Evolutionary conservation across 768 basidiomycete genomes (phyloP), one percentile per base, ranked within the genome.

Genomic region (Lactarius psammicola): DNA sequence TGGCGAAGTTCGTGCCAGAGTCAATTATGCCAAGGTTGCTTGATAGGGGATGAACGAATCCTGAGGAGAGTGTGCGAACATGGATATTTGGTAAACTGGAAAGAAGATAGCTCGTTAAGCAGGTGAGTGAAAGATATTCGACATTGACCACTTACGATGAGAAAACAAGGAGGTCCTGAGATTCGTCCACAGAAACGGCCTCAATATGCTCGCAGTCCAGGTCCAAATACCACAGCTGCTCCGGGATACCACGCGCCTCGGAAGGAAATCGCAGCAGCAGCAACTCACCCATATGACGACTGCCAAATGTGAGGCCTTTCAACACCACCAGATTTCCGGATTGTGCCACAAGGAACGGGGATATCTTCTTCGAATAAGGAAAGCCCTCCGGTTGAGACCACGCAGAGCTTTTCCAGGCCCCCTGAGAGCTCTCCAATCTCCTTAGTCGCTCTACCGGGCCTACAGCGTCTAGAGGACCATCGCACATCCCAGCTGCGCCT

Each of bases 241-340:
- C 56, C 1, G 56, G 49, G 46, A 64, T 59, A 28, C 63, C 63
- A 40, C 63, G 63, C 6, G 28, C n/a, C 9, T 57, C 28, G 28
- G 63, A 64, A 30, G 63, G 63, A 10, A 64, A 38, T 8, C 49
- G 34, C 4, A 58, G 26, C 13, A 64, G 20, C 9, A 64, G 11
- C 18, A 59, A 26, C 36, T 53, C n/a, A 11, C 46, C 49, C 18
- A 2, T 31, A 46, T 23, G 33, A 11, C 33, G 57, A 18, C 11
- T 38, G 49, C 49, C 49, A 5, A 13, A 15, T 13, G 4, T 15
- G 5, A 26, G 49, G n/a, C 46, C 38, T 18, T 17, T 17, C 26
- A 64, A 64, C 11, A 64, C 56, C 6, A 59, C 36, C 28, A 64
- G 57, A 33, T 64, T 58, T 28, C 63, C 63, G 0, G 63, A 64